Conservation (phyloP, 1,139 yeast species). For the Candida buenavistaensis region DNA sequence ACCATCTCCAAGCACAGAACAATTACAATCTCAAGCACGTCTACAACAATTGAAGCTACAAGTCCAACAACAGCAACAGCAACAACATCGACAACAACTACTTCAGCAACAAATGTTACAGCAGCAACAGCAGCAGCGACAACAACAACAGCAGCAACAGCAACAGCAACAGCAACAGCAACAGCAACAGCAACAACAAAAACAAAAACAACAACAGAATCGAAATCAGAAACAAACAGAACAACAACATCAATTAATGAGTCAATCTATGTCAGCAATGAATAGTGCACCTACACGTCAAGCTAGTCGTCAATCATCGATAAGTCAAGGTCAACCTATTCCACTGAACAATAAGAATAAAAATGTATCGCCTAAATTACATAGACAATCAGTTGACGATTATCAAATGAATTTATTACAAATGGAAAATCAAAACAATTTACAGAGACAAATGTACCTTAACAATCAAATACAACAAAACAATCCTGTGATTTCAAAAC, state of each 20-base stretch:
- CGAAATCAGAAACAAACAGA: conserved; percentile 9
- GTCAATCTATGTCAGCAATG: conserved; percentile 6
- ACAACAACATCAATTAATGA: conserved; percentile 4
- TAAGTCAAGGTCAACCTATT: conserved; percentile 1
- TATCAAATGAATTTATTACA: conserved; percentile 26
- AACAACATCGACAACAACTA: conserved; percentile 12
- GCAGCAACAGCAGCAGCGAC: conserved; percentile 16
- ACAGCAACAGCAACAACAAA: conserved; percentile 13
- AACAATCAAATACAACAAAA: conserved; percentile 21
- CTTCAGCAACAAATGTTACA: conserved; percentile 16
- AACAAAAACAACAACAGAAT: conserved; percentile 10
- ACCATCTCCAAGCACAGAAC: conserved; percentile 15
- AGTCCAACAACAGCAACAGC: conserved; percentile 15
- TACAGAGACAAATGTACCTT: conserved; percentile 26
- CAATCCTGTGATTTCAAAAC: background rate
- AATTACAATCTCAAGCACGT: conserved; percentile 15
- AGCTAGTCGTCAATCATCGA: conserved; percentile 7
- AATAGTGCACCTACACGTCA: conserved; percentile 6
- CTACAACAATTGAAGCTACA: conserved; percentile 20
- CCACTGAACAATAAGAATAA: conserved; percentile 1
- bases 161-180: conserved; percentile 7
- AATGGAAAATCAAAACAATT: conserved; percentile 28
- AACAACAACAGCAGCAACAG: conserved; percentile 12
- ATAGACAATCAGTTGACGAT: conserved; percentile 22
- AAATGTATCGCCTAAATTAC: conserved; percentile 6